Evolutionary conservation across 305 asterid genomes (phyloP).

Genomic region (Ajuga reptans): DNA sequence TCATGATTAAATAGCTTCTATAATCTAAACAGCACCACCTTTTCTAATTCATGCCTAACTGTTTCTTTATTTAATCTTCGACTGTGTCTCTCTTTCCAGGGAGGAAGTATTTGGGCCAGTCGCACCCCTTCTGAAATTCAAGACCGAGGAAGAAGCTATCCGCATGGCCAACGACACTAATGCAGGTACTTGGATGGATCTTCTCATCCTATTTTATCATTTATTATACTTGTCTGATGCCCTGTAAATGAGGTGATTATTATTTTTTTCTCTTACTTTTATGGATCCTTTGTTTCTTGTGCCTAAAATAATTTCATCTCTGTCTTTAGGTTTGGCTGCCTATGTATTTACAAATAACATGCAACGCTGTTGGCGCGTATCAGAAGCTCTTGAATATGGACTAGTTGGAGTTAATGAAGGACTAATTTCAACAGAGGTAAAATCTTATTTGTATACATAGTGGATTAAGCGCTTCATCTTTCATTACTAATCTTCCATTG

Average conservation of each 20-base stretch:
- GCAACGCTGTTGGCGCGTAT: constrained; percentile 87
- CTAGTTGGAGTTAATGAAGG: constrained; percentile 96
- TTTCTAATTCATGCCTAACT: neutral
- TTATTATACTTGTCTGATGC: neutral
- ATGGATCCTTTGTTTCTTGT: neutral
- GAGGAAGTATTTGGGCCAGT: constrained; percentile 98
- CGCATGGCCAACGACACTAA: constrained; percentile 78
- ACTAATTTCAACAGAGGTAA: constrained; percentile 88
- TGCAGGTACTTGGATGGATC: constrained; percentile 51
- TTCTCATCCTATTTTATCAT: constrained; percentile 1
- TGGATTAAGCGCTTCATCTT: neutral
- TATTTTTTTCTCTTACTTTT: neutral
- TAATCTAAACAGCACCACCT: neutral
- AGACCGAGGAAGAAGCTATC: constrained; percentile 92
- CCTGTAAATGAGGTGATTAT: neutral
- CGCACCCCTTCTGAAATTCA: constrained; percentile 86
- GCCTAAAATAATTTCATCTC: constrained; percentile 9
- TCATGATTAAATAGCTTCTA: constrained; percentile 3
- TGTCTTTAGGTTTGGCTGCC: constrained; percentile 75
- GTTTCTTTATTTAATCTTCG: constrained; percentile 3
- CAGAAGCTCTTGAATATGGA: constrained; percentile 98
- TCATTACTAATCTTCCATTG: constrained; percentile 7
- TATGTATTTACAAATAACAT: constrained; percentile 67
- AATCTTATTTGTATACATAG: constrained; percentile 15
- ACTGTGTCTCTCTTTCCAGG: constrained; percentile 32